These are phyloP conservation scores for Neodidymelliopsis sp. DNA, from an alignment of 2,329 filamentous ascomycete genomes.

Conservation along the genomic window DNA sequence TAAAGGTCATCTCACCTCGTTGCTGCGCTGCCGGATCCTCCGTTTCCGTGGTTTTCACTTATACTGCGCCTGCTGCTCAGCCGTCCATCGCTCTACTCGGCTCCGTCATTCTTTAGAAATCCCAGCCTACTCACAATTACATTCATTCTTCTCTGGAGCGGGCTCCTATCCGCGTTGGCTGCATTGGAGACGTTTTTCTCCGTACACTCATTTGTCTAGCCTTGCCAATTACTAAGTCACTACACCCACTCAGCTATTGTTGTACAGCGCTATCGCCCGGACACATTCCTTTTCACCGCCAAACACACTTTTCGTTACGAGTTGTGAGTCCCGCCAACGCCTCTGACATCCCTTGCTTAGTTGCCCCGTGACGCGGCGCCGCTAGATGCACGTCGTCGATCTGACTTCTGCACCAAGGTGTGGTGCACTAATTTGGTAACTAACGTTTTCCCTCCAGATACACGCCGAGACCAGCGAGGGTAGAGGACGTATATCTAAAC, in stretches of 20 bases:
- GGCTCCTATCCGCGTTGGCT: slow-evolving; percentile 51
- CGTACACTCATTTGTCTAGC: slow-evolving; percentile 49
- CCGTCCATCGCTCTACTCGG: slow-evolving; percentile 46
- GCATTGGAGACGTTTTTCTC: slow-evolving; percentile 47
- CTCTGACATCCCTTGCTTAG: slow-evolving; percentile 36
- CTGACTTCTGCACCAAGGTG: slow-evolving; percentile 24
- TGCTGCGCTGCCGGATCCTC: slow-evolving; percentile 41
- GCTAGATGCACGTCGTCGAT: slow-evolving; percentile 32
- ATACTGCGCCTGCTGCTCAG: slow-evolving; percentile 46
- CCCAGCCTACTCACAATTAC: slow-evolving; percentile 40
- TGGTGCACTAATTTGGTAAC: slow-evolving; percentile 31
- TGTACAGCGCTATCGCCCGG: slow-evolving; percentile 45
- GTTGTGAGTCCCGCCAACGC: slow-evolving; percentile 36
- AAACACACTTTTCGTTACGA: slow-evolving; percentile 14
- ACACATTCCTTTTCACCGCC: slow-evolving; percentile 43
- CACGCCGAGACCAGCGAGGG: slow-evolving; percentile 32
- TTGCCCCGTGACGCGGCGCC: slow-evolving; percentile 27
- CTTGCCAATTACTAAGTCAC: slow-evolving; percentile 33
- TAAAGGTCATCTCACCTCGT: slow-evolving; percentile 43
- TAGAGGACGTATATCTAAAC: slow-evolving; percentile 39
- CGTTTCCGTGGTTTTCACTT: slow-evolving; percentile 44
- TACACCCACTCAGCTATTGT: slow-evolving; percentile 37
- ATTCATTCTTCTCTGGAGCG: slow-evolving; percentile 47
- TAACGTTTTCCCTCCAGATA: slow-evolving; percentile 36
- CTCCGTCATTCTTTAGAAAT: slow-evolving; percentile 50